Conservation (phyloP, 305 asterid genomes). For the Striga hermonthica region DNA sequence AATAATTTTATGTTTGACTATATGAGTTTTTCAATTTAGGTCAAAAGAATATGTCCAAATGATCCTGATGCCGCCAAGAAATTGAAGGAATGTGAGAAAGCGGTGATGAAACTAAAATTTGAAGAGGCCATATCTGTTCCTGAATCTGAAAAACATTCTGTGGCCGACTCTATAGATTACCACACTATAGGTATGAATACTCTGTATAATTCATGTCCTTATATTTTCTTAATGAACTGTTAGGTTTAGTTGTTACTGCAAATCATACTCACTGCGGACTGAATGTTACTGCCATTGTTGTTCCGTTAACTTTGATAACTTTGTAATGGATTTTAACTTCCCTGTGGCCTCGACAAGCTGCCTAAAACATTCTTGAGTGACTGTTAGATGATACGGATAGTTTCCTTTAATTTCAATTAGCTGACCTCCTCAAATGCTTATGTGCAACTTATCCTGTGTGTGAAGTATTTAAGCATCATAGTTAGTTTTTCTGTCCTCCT, state of each 20-base stretch:
- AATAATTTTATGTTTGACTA: constrained; percentile 1
- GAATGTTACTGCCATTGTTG: constrained; percentile 3
- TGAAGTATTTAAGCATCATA: constrained; percentile 2
- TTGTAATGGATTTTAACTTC: neutral
- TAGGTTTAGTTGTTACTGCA: constrained; percentile 25
- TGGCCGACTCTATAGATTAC: constrained; percentile 84
- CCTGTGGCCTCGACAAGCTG: constrained; percentile 18
- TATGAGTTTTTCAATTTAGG: constrained; percentile 43
- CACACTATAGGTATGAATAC: constrained; percentile 64
- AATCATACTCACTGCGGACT: constrained; percentile 2
- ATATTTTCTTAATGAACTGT: constrained; percentile 14
- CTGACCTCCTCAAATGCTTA: constrained; percentile 18
- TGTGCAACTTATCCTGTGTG: constrained; percentile 22
- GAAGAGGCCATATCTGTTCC: constrained; percentile 95
- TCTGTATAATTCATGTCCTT: constrained; percentile 15
- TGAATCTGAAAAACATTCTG: constrained; percentile 54
- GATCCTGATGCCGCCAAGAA: constrained; percentile 94
- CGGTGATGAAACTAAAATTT: constrained; percentile 89
- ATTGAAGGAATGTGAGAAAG: constrained; percentile 93
- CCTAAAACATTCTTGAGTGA: constrained; percentile 19
- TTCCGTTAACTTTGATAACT: constrained; percentile 23
- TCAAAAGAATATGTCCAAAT: constrained; percentile 74
- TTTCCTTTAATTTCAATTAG: constrained; percentile 16
- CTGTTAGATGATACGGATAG: constrained; percentile 15
- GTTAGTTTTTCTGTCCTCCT: constrained; percentile 16